Base-by-base conservation (phyloP, 192 early-diverging fungal species). In the Funneliformis mosseae region DNA sequence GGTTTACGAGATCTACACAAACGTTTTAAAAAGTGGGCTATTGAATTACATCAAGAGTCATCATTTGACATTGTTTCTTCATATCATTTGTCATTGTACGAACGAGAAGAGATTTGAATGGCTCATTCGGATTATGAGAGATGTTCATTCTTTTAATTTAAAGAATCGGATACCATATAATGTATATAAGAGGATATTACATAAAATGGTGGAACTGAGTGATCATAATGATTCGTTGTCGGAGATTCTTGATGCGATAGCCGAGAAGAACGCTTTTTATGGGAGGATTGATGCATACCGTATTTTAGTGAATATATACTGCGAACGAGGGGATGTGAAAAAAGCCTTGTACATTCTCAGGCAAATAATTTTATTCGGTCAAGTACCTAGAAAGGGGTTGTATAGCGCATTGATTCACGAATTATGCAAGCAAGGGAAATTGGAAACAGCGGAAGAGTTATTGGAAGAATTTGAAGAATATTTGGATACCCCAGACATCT, bases 71-170 rank as follows among this genome's bases (percentile, higher is more conserved):
- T 12, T 21, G 38, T 69, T 69, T 16, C 67, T 69, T 41, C 27
- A 69, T 4, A 28, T 69, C 41, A 39, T 69, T 18, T 69, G 14
- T 42, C 16, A 69, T 39, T 41, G 41, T 39, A 16, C 38, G 18
- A 39, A 69, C 38, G 21, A 69, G 18, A 69, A 39, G 12, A 69
- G 38, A 39, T 69, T 69, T 39, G 67, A 42, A 69, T 69, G 27
- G 38, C 67, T 69, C 38, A 21, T 39, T 69, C 33, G n/a, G 21
- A 21, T 69, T 18, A 69, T 69, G 67, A 69, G 41, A 42, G 67
- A 69, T 69, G 11, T 69, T 21, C 38, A 39, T 69, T 69, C 18
- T 9, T 39, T 21, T 69, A 33, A 39, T 69, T 6, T 39, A 69
- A 69, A 39, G 8, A 69, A 69, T 3, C 18, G 27, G 8, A 69